Conservation (phyloP, 2,329 filamentous ascomycete species). For the Fusarium nanum region DNA sequence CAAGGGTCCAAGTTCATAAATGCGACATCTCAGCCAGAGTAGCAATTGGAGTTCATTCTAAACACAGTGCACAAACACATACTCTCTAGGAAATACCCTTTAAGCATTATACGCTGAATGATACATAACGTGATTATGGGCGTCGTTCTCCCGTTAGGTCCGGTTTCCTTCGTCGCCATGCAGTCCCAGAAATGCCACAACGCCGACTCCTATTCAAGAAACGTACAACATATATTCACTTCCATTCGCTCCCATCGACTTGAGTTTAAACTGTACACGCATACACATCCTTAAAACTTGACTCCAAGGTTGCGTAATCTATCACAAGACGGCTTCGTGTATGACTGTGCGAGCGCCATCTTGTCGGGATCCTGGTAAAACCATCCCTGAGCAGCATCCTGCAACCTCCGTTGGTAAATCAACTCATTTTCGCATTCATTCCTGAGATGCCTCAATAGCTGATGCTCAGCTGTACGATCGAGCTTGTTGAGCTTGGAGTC, state of each 20-base stretch:
- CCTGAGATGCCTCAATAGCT: conserved; percentile 75
- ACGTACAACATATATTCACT: conserved; percentile 19
- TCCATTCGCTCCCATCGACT: background rate
- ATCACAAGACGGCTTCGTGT: conserved; percentile 64
- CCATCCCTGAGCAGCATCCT: conserved; percentile 87
- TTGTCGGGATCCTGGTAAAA: conserved; percentile 84
- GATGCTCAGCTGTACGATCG: conserved; percentile 80
- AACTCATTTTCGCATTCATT: conserved; percentile 81
- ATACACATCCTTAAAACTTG: conserved; percentile 37
- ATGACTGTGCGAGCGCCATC: conserved; percentile 74
- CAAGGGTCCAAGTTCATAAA: conserved; percentile 20
- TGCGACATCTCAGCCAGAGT: conserved; percentile 4
- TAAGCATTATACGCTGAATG: conserved; percentile 27
- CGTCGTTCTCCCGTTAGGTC: conserved; percentile 21
- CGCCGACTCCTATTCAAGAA: conserved; percentile 48
- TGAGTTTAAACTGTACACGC: background rate
- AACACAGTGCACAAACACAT: background rate
- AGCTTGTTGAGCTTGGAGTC: conserved; percentile 76
- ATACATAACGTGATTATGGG: conserved; percentile 39
- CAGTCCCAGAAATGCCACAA: conserved; percentile 47
- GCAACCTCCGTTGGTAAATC: conserved; percentile 71
- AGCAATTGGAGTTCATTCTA: background rate
- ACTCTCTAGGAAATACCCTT: conserved; percentile 5
- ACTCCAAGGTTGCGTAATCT: conserved; percentile 59
- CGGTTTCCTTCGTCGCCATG: conserved; percentile 39